Evolutionary conservation across 768 basidiomycete genomes (phyloP).

Genomic region (Fistulinella prunicolor): DNA sequence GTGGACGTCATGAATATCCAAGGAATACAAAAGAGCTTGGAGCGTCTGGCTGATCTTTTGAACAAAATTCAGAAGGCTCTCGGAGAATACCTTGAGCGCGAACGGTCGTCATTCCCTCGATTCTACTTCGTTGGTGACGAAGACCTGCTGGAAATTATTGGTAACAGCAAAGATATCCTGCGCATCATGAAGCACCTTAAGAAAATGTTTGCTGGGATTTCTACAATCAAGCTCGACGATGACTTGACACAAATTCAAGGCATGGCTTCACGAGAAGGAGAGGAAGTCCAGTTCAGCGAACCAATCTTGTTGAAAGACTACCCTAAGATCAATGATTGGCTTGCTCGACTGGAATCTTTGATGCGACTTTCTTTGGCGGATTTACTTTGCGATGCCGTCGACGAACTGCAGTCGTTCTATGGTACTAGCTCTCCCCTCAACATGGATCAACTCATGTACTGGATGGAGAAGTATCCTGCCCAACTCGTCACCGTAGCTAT

Average conservation of each 20-base stretch:
- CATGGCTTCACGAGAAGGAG: slow-evolving; percentile 95
- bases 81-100: slow-evolving; percentile 97
- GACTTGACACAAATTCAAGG: slow-evolving; percentile 86
- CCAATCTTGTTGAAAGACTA: slow-evolving; percentile 89
- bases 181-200: slow-evolving; percentile 99
- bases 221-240: slow-evolving; percentile 84
- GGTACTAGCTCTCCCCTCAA: slow-evolving; percentile 57
- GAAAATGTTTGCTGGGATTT: slow-evolving; percentile 99
- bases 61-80: slow-evolving; percentile 99
- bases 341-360: slow-evolving; percentile 85
- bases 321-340: slow-evolving; percentile 99
- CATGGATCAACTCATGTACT: slow-evolving; percentile 69
- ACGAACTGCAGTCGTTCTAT: slow-evolving; percentile 80
- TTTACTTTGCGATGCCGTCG: slow-evolving; percentile 74
- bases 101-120: slow-evolving; percentile 95
- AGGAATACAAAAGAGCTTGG: slow-evolving; percentile 94
- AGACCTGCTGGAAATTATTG: slow-evolving; percentile 97
- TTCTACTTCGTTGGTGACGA: slow-evolving; percentile 99
- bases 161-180: slow-evolving; percentile 97
- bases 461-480: slow-evolving; percentile 94
- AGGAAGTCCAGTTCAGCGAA: slow-evolving; percentile 81
- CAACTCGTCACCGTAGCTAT: slow-evolving; percentile 95
- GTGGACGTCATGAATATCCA: slow-evolving; percentile 96
- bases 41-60: slow-evolving; percentile 91
- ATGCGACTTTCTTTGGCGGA: slow-evolving; percentile 90